A percentile compares a stretch with the other conserved stretches of the same genome.
Evolutionary conservation across 495 filamentous ascomycete species (phyloP).

Genomic region (Parathielavia hyrcaniae): DNA sequence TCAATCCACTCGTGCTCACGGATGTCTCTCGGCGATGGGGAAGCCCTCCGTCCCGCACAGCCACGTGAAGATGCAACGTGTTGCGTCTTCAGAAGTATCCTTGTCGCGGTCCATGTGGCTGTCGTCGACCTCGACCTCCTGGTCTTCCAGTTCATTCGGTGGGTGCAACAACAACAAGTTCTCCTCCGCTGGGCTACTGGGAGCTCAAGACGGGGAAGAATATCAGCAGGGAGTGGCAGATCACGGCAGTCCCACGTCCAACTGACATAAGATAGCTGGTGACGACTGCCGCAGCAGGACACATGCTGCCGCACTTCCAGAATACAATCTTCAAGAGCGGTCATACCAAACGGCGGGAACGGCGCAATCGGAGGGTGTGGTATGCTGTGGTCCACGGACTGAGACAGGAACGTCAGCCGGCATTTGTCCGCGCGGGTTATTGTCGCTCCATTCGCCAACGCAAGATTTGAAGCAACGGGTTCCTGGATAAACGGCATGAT

Average conservation of each 20-base stretch:
- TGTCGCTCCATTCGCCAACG: neutral
- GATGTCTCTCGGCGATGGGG: slow-evolving; percentile 2
- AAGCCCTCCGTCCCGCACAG: neutral
- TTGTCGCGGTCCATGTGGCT: neutral
- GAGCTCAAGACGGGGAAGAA: too few species aligned
- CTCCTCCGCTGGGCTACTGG: too few species aligned
- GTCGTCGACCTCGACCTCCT: neutral
- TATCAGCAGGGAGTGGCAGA: neutral
- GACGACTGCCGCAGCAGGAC: neutral
- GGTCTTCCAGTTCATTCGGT: too few species aligned
- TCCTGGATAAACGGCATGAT: slow-evolving; percentile 5
- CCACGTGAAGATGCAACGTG: neutral
- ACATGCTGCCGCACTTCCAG: neutral
- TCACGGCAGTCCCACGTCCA: neutral
- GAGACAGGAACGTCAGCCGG: neutral
- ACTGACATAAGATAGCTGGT: neutral
- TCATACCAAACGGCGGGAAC: neutral
- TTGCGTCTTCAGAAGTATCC: neutral
- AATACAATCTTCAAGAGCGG: neutral
- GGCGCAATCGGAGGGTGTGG: neutral
- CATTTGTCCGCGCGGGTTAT: neutral
- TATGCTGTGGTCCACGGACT: neutral
- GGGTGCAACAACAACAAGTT: too few species aligned
- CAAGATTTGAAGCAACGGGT: neutral
- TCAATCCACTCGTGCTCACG: slow-evolving; percentile 15